Evolutionary conservation across 2,329 filamentous ascomycete genomes (phyloP).

Genomic region (Cordyceps tenuipes): DNA sequence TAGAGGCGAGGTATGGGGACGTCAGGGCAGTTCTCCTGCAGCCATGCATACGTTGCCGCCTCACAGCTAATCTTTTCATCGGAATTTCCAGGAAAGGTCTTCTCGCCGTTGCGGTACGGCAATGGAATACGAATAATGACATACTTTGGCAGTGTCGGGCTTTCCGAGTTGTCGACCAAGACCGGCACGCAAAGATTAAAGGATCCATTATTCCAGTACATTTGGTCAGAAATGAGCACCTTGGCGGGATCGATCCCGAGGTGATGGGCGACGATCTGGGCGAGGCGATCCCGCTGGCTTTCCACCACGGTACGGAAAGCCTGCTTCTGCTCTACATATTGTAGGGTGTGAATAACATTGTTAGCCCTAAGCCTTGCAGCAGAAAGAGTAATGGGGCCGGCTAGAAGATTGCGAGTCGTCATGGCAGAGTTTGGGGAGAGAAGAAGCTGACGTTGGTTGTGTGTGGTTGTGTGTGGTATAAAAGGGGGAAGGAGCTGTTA

Average conservation of each 20-base stretch:
- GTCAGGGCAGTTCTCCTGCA: conserved; percentile 27
- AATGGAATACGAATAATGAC: conserved; percentile 23
- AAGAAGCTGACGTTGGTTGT: too few species aligned
- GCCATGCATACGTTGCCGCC: conserved; percentile 31
- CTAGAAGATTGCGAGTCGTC: conserved; percentile 15
- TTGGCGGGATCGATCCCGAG: background rate
- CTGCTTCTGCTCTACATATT: conserved; percentile 9
- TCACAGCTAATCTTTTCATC: conserved; percentile 34
- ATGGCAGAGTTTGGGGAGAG: background rate
- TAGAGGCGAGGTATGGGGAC: conserved; percentile 25
- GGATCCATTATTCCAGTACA: conserved; percentile 19
- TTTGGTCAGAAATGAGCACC: conserved; percentile 13
- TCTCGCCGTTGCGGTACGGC: conserved; percentile 30
- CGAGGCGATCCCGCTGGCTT: conserved; percentile 4
- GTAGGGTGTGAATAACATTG: conserved; percentile 13
- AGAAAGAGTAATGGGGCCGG: conserved; percentile 14
- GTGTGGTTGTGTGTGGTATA: too few species aligned
- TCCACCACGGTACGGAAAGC: conserved; percentile 7
- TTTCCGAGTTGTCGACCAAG: background rate
- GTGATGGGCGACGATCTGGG: conserved; percentile 1
- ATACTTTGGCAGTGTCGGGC: background rate
- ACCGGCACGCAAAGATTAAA: conserved; percentile 27
- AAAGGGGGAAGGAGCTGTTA: too few species aligned
- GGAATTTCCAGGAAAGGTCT: conserved; percentile 23
- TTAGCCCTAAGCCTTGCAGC: conserved; percentile 1